Conservation (phyloP, 768 basidiomycete genomes). For the Tricholomella constricta region DNA sequence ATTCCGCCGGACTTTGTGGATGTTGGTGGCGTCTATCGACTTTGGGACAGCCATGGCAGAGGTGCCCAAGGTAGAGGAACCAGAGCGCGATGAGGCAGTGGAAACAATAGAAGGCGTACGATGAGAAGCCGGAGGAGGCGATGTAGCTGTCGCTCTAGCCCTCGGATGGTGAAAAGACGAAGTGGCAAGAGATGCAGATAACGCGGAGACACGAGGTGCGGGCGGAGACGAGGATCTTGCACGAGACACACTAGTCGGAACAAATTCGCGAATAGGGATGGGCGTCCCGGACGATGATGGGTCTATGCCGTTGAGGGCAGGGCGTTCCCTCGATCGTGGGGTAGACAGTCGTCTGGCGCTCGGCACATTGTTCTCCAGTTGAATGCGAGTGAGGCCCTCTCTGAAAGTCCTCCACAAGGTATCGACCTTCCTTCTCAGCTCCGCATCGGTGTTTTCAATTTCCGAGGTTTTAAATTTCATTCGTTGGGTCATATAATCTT, state of each 20-base stretch:
- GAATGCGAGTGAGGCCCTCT: constrained; percentile 45
- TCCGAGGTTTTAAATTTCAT: constrained; percentile 56
- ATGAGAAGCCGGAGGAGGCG: constrained; percentile 12
- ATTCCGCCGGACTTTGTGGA: constrained; percentile 44
- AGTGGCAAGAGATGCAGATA: constrained; percentile 70
- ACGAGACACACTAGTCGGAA: constrained; percentile 48
- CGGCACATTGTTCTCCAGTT: constrained; percentile 34
- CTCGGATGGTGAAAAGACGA: constrained; percentile 58
- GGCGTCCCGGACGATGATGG: constrained; percentile 25
- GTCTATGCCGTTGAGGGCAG: constrained; percentile 19
- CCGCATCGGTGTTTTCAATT: constrained; percentile 55
- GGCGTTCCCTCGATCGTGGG: constrained; percentile 21
- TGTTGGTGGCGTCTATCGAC: constrained; percentile 31
- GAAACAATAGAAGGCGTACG: constrained; percentile 17
- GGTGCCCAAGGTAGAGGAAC: constrained; percentile 20
- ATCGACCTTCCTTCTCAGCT: constrained; percentile 59
- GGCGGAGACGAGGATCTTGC: constrained; percentile 37
- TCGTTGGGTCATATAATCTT: constrained; percentile 56
- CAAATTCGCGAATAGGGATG: constrained; percentile 55
- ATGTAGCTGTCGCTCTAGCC: constrained; percentile 24
- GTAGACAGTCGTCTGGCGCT: constrained; percentile 16
- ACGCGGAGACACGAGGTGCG: constrained; percentile 52
- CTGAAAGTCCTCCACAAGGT: constrained; percentile 62
- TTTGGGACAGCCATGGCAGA: constrained; percentile 34
- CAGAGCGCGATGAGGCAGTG: constrained; percentile 28